Evolutionary conservation across 2,329 filamentous ascomycete genomes (phyloP), one percentile per base, ranked within the genome.

Genomic region (Pyrenochaeta sp.): DNA sequence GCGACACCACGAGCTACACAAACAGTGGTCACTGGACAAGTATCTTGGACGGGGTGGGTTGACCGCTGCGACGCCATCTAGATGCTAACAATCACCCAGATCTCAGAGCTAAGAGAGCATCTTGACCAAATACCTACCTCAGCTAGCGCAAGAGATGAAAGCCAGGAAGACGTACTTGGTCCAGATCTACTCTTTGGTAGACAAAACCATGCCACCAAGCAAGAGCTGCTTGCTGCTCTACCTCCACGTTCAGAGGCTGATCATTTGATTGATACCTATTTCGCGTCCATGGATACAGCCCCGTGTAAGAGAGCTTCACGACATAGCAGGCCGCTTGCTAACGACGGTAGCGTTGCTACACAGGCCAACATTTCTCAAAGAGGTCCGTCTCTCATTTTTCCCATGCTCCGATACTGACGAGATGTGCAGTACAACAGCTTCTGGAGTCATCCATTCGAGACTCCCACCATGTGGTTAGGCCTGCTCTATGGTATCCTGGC

Each of bases 391-490:
- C 4, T 4, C 7, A 5, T 25, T 0, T 24, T 34, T 4, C 6
- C 8, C 1, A 19, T 28, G 10, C 25, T 28, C 9, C 43, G 9
- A 19, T 24, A n/a, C 58, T 68, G 34, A 71, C 42, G 7, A 10
- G 4, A 3, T 28, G 34, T 15, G 6, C 47, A 81, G 76, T 82
- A 82, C 52, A 72, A 78, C 28, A 48, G 61, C 2, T 82, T 83
- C 59, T 83, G 81, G 81, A 52, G 58, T n/a, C 68, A 76, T 37
- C 79, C 77, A 1, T 73, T 69, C 9, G 65, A 65, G 19, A 72
- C 72, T 2, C 69, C 80, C 0, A 73, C 79, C 8, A 77, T 79
- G 62, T 83, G 81, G 81, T 59, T 83, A 19, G 79, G 80, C 3
- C 68, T 81, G 1, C 58, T 83, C 7, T 83, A 82, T 61, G 69